Percentiles rank a stretch among this genome's conserved stretches.
phyloP scores from a whole-genome alignment of 2,329 filamentous ascomycete species.

The Penicillium sp. region DNA sequence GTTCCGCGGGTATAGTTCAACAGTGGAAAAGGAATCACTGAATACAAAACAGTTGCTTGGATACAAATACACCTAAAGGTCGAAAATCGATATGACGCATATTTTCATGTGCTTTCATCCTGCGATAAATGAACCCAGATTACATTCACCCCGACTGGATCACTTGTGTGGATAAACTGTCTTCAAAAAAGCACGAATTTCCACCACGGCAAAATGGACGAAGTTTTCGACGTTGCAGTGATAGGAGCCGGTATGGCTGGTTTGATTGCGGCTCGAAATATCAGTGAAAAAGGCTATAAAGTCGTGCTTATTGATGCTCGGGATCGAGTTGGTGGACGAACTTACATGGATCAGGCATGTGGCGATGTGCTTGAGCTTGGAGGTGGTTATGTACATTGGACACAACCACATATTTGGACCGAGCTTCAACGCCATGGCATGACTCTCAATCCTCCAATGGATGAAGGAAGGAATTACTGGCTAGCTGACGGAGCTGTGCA shows the following conservation, averaged over 20 bases:
- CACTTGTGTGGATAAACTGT: no score
- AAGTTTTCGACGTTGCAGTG: conserved; percentile 15
- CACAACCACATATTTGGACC: conserved; percentile 1
- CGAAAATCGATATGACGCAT: no score
- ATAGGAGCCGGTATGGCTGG: conserved; percentile 43
- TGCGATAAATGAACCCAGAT: no score
- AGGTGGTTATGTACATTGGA: conserved; percentile 4
- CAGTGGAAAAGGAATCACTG: no score
- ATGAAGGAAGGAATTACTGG: conserved; percentile 1
- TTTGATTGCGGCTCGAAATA: conserved; percentile 39
- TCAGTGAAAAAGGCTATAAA: conserved; percentile 38
- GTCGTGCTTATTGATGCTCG: conserved; percentile 41
- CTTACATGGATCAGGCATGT: background rate
- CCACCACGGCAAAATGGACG: background rate
- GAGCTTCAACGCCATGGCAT: conserved; percentile 1
- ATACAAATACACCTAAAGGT: no score
- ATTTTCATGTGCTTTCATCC: no score
- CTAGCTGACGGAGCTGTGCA: conserved; percentile 2
- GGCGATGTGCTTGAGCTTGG: conserved; percentile 1
- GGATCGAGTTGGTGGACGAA: conserved; percentile 43
- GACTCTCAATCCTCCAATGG: background rate
- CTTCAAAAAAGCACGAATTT: no score
- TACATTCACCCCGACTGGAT: no score
- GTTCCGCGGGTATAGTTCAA: no score
- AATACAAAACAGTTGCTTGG: no score